Conservation (phyloP, 2,329 filamentous ascomycete genomes). For the Xylogone sp. region DNA sequence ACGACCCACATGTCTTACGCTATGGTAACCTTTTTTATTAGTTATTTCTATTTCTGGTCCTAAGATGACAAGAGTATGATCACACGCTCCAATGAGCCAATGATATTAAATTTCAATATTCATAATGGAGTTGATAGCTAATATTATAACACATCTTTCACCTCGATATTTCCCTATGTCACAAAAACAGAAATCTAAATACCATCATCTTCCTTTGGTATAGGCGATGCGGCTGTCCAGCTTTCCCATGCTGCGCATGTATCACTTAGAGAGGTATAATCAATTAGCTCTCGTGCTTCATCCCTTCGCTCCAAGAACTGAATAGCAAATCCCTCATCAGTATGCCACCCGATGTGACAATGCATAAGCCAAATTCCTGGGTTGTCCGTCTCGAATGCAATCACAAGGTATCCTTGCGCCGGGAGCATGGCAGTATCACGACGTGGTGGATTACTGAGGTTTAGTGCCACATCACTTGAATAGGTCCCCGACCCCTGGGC, state of each 20-base stretch:
- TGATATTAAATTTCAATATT: no score
- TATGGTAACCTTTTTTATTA: no score
- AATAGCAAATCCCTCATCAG: constrained; percentile 46
- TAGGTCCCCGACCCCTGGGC: constrained; percentile 40
- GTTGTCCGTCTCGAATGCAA: constrained; percentile 23
- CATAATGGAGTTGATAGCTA: no score
- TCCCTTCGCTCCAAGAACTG: constrained; percentile 40
- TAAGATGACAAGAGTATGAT: no score
- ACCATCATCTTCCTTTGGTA: constrained; percentile 9
- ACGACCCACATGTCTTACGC: no score
- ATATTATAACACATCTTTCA: no score
- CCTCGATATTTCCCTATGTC: no score
- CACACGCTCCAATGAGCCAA: not conserved
- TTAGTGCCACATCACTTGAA: constrained; percentile 19
- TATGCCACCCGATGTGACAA: constrained; percentile 45
- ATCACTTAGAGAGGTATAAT: constrained; percentile 21
- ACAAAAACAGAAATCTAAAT: constrained; percentile 27
- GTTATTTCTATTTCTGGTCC: no score
- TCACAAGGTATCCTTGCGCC: constrained; percentile 19
- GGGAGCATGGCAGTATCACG: constrained; percentile 47
- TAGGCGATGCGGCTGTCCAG: constrained; percentile 16
- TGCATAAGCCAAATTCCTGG: constrained; percentile 27
- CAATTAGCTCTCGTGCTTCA: constrained; percentile 10
- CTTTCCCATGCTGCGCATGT: constrained; percentile 20
- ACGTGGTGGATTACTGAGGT: constrained; percentile 41